Evolutionary conservation across 192 early-diverging fungal species (phyloP), one percentile per base, ranked within the genome.

Genomic region (Coemansia sp.): DNA sequence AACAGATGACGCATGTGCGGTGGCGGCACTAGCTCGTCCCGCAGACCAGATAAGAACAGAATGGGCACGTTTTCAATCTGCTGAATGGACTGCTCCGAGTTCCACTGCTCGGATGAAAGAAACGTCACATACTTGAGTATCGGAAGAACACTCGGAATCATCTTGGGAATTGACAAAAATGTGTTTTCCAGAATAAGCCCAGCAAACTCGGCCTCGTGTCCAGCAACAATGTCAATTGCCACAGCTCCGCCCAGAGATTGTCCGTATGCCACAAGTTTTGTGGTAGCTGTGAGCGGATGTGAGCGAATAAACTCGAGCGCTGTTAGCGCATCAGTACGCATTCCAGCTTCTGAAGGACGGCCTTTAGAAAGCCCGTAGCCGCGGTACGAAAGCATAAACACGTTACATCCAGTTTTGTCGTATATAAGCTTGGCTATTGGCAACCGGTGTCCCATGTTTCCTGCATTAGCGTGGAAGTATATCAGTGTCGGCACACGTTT

Each of bases 191-290:
- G 71, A 46, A 98, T 89, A 10, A 97, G 62, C 24, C 89, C 96
- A 10, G 87, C 83, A 61, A 98, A 88, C 60, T 81, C 75, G 54
- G 87, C 84, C 68, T 93, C 85, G 67, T 95, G 89, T 55, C 86
- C 75, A 1, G 93, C 85, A 3, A 94, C 94, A 51, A 92, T 71
- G 67, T 96, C 84, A 61, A 96, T 92, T 8, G 95, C 93, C 21
- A 97, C 96, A 5, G 97, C 97, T 11, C 97, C 97, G 42, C 97
- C 97, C 62, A 99, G 89, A 7, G 93, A 95, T 71, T 99, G 97
- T 0, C 96, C 97, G 76, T 92, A 98, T 0, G 93, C 86, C 36
- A 99, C 82, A 50, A 99, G 69, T 64, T 90, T 90, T 1, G 92
- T 91, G 63, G 91, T 76, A 24, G 80, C 80, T 2, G 94, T 75